A percentile compares a stretch with the other conserved stretches of the same genome.
phyloP scores from a whole-genome alignment of 1,284 basidiomycete genomes.

The Cerrena zonata region DNA sequence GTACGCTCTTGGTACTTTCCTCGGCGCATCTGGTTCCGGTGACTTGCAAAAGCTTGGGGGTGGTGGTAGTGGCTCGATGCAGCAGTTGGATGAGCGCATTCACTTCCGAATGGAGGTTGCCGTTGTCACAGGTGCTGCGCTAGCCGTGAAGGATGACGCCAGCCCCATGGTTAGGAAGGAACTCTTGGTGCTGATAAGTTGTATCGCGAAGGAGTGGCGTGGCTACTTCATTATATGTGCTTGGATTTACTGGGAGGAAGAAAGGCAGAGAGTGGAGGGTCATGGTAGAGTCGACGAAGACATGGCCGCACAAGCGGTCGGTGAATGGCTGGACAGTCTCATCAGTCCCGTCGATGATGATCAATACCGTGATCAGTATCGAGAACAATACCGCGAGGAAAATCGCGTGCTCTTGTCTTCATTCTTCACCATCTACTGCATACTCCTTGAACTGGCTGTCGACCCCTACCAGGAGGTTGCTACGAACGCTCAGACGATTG shows the following conservation, averaged over 20 bases:
- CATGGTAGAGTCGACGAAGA: slow-evolving; percentile 44
- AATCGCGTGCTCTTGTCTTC: slow-evolving; percentile 81
- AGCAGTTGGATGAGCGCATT: slow-evolving; percentile 73
- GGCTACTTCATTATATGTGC: slow-evolving; percentile 95
- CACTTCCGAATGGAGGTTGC: slow-evolving; percentile 78
- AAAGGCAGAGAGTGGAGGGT: slow-evolving; percentile 46
- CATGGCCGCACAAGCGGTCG: slow-evolving; percentile 64
- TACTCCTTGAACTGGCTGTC: slow-evolving; percentile 84
- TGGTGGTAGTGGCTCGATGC: slow-evolving; percentile 82
- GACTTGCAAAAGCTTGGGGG: slow-evolving; percentile 67
- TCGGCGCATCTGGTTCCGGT: slow-evolving; percentile 81
- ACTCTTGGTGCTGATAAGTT: slow-evolving; percentile 84
- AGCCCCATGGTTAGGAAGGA: slow-evolving; percentile 96
- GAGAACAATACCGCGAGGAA: slow-evolving; percentile 67
- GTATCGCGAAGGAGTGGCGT: slow-evolving; percentile 91
- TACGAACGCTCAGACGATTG: slow-evolving; percentile 82
- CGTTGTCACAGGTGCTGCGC: slow-evolving; percentile 67
- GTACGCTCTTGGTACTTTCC: slow-evolving; percentile 89
- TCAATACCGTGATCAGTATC: slow-evolving; percentile 36
- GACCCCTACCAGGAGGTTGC: slow-evolving; percentile 93
- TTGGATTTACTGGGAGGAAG: slow-evolving; percentile 92
- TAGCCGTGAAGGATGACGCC: slow-evolving; percentile 87
- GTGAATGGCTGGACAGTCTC: slow-evolving; percentile 69
- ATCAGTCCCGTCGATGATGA: slow-evolving; percentile 9
- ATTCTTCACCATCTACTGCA: slow-evolving; percentile 89